Base-by-base conservation (phyloP, 2,329 filamentous ascomycete genomes). In the Penicillium glabrum region DNA sequence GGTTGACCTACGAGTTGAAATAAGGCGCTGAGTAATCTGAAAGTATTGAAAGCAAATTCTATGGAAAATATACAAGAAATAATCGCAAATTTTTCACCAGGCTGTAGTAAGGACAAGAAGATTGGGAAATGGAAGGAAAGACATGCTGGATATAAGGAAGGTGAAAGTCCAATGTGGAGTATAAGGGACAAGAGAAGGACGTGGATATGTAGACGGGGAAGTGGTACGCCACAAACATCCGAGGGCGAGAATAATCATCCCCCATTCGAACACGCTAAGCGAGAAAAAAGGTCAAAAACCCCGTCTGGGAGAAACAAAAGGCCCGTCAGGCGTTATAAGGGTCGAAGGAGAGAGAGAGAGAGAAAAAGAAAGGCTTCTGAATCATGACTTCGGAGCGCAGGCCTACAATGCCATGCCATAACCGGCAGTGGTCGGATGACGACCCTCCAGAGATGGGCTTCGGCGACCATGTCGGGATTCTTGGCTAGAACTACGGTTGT, bases 321-420 rank as follows among this genome's bases (percentile, higher is more conserved):
- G 41, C 31, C n/a, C 33, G 47, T 16, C 37, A 27, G 35, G 33
- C 24, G 16, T 29, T 46, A 23, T 11, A 41, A 41, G 13, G 27
- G 11, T 13, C 26, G 45, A 46, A 29, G 19, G 9, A 39, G 27
- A 16, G 21, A 39, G 26, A 26, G 26, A 26, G 26, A 49, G 7
- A 45, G 49, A 57, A 26, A 49, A 9, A 45, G 49, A 57, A 39
- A 26, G 46, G 44, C 46, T 52, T 53, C 41, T 46, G 50, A 23
- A 49, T 59, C 57, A 51, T 61, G 49, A 57, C 19, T 53, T 60
- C 46, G 26, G n/a, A 44, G 45, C 21, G 49, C 44, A 44, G 33
- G 26, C 64, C 39, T 65, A 72, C 56, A 71, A 70, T 49, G 71
- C 71, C 61, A 72, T 67, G 43, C 72, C 72, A 58, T 71, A 74